Conservation (phyloP, 768 basidiomycete species). For the Lactarius psammicola region DNA sequence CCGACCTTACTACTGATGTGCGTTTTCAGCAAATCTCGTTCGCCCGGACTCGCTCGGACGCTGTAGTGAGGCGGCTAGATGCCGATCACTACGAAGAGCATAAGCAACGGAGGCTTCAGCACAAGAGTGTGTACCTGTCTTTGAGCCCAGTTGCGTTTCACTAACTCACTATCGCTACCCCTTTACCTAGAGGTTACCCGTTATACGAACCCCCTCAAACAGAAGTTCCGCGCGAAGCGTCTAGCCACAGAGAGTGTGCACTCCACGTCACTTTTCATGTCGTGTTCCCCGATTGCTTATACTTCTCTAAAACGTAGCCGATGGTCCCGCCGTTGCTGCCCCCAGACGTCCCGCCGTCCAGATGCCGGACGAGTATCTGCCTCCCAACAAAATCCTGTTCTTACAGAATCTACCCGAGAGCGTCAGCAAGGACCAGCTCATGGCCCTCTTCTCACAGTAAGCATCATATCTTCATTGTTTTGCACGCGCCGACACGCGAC, state of each 20-base stretch:
- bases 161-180: constrained; percentile 3
- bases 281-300: constrained; percentile 10
- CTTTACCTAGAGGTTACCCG: constrained; percentile 63
- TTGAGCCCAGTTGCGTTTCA: constrained; percentile 6
- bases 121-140: constrained; percentile 68
- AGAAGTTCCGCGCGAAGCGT: constrained; percentile 79
- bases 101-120: constrained; percentile 67
- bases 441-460: constrained; percentile 88
- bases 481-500: background rate
- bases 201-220: constrained; percentile 86
- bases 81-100: constrained; percentile 68
- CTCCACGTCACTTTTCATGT: constrained; percentile 19
- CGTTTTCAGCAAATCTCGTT: constrained; percentile 86
- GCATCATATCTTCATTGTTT: constrained; percentile 33
- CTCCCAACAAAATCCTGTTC: constrained; percentile 99
- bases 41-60: constrained; percentile 84
- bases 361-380: constrained; percentile 99
- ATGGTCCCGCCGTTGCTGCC: constrained; percentile 61
- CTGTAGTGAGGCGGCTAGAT: constrained; percentile 77
- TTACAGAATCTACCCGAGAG: constrained; percentile 93
- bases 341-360: constrained; percentile 83
- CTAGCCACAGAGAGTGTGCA: constrained; percentile 73
- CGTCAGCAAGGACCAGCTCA: constrained; percentile 90
- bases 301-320: constrained; percentile 45
- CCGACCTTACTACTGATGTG: constrained; percentile 1